Evolutionary conservation across 345 rosid genomes (phyloP).

Genomic region (Ceriops tagal): DNA sequence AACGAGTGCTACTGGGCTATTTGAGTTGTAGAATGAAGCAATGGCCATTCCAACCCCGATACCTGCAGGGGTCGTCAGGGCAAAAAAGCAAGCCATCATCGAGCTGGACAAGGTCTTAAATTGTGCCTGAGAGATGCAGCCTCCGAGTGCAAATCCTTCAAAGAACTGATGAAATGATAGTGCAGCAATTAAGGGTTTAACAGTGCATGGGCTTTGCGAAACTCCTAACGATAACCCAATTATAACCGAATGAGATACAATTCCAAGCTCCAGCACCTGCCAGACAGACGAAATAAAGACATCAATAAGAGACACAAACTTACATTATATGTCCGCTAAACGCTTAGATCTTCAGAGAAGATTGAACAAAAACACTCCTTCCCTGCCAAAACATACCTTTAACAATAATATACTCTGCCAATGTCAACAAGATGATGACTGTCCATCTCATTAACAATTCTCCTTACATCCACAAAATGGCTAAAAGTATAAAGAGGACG

Average conservation of each 20-base stretch:
- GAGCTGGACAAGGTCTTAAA: conserved; percentile 47
- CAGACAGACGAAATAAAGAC: not conserved
- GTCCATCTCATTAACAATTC: too few species aligned
- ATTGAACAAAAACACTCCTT: too few species aligned
- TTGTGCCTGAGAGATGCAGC: conserved; percentile 83
- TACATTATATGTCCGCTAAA: too few species aligned
- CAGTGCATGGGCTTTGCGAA: conserved; percentile 78
- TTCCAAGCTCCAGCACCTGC: conserved; percentile 91
- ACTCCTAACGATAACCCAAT: conserved; percentile 90
- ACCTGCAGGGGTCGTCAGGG: conserved; percentile 69
- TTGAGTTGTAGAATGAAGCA: conserved; percentile 55
- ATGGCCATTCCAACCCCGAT: conserved; percentile 63
- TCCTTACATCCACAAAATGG: too few species aligned
- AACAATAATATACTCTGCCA: too few species aligned
- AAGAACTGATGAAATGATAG: conserved; percentile 91
- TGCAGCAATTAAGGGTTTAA: conserved; percentile 81
- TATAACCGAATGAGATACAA: conserved; percentile 84
- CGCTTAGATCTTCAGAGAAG: too few species aligned
- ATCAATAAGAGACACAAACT: not conserved
- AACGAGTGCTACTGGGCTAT: conserved; percentile 56
- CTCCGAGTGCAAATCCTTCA: conserved; percentile 96
- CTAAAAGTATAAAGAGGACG: too few species aligned
- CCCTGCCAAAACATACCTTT: too few species aligned
- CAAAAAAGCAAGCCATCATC: conserved; percentile 73
- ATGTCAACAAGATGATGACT: too few species aligned